Conservation (phyloP, 2,329 filamentous ascomycete genomes). For the Colletotrichum tanaceti region DNA sequence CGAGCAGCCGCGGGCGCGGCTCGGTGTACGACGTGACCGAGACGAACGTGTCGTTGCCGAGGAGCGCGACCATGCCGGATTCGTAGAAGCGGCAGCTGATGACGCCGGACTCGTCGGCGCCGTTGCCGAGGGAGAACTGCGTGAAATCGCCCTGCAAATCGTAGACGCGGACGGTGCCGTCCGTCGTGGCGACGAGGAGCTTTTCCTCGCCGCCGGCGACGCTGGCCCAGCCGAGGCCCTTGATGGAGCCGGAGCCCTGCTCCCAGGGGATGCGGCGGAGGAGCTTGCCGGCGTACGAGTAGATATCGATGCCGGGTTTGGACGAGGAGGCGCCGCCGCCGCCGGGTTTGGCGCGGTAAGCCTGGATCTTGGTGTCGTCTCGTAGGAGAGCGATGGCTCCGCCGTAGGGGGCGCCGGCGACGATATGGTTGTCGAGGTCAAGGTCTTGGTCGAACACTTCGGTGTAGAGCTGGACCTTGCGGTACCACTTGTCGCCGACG, state of each 20-base stretch:
- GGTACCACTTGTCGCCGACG: slow-evolving; percentile 93
- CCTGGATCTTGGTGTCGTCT: slow-evolving; percentile 85
- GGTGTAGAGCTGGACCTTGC: slow-evolving; percentile 93
- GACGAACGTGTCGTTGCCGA: slow-evolving; percentile 88
- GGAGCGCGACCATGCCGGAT: slow-evolving; percentile 89
- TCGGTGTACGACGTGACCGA: slow-evolving; percentile 91
- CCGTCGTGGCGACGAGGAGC: slow-evolving; percentile 86
- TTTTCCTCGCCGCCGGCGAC: slow-evolving; percentile 73
- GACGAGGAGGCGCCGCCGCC: slow-evolving; percentile 53
- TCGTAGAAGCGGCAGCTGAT: slow-evolving; percentile 90
- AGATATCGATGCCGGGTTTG: slow-evolving; percentile 91
- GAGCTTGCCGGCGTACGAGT: slow-evolving; percentile 90
- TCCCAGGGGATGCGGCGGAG: slow-evolving; percentile 92
- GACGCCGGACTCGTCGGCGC: slow-evolving; percentile 88
- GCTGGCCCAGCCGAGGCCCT: slow-evolving; percentile 94
- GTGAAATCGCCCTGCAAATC: slow-evolving; percentile 95
- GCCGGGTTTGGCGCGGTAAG: slow-evolving; percentile 76
- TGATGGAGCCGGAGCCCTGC: slow-evolving; percentile 80
- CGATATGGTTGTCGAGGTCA: slow-evolving; percentile 93
- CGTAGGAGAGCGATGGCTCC: slow-evolving; percentile 90
- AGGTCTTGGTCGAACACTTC: slow-evolving; percentile 92
- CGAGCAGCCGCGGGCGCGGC: slow-evolving; percentile 86
- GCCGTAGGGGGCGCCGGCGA: slow-evolving; percentile 91
- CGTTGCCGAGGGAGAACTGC: slow-evolving; percentile 91
- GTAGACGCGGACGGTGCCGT: slow-evolving; percentile 91